Conservation (phyloP, 331 rosid genomes). For the Malus hybrid region DNA sequence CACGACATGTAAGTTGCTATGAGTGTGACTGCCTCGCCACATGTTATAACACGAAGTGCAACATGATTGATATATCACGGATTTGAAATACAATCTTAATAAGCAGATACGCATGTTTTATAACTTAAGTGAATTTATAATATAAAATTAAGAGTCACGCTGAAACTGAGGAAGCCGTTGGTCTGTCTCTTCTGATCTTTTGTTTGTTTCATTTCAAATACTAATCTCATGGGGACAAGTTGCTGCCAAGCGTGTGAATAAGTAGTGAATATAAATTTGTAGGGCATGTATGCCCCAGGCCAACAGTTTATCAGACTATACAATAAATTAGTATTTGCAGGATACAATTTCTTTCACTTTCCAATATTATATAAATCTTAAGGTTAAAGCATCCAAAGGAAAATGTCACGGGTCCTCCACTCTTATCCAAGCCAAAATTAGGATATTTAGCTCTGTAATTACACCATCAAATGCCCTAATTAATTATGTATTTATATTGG, state of each 20-base stretch:
- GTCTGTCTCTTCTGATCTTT: constrained; percentile 25
- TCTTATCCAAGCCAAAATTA: constrained; percentile 15
- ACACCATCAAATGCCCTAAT: not conserved
- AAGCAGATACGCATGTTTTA: not conserved
- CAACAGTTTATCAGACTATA: constrained; percentile 12
- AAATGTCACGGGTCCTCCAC: constrained; percentile 32
- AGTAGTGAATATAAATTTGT: constrained; percentile 12
- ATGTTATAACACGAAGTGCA: too few relatives aligned
- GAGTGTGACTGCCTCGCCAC: not conserved
- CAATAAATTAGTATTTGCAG: constrained; percentile 22
- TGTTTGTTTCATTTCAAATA: constrained; percentile 8
- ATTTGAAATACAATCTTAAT: too few relatives aligned
- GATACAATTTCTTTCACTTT: not conserved
- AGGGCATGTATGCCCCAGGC: constrained; percentile 41
- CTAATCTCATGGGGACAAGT: constrained; percentile 6
- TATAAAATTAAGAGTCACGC: not conserved
- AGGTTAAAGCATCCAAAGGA: constrained; percentile 18
- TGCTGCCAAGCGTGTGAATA: constrained; percentile 8
- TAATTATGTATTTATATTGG: not conserved
- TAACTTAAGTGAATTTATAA: not conserved
- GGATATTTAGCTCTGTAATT: not conserved
- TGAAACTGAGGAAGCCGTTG: constrained; percentile 34
- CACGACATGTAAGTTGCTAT: not conserved
- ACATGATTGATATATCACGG: not conserved
- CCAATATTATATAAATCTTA: not conserved